Base-by-base conservation (phyloP, 306 rosid genomes). In the Luffa aegyptiaca region DNA sequence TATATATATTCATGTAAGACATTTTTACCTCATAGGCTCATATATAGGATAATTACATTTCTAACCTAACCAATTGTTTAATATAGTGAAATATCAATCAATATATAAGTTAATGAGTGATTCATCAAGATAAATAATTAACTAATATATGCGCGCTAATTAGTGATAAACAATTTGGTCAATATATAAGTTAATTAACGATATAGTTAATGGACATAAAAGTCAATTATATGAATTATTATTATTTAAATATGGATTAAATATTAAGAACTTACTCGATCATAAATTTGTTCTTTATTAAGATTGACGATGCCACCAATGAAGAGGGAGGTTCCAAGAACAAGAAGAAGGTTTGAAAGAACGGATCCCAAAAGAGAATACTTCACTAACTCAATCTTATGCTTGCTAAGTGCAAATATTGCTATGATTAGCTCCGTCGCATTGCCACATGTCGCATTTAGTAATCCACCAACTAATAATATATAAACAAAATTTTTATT, bases 361-460 rank as follows among this genome's bases (percentile, higher is more conserved):
- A 95, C 37, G 8, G 98, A 95, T 51, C 97, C 98, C 82, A 95
- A 66, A 8, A 95, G 98, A 66, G 98, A 92, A 78, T 88, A 91
- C 86, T 95, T 95, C 42, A 95, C 97, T 73, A 95, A 89, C 8
- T 80, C 90, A 78, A 95, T 78, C 80, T 95, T 90, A 53, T 59
- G 49, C 17, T 53, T 80, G 16, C 73, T 56, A 2, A 93, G 96
- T 31, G 99, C 99, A 73, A 95, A 85, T 51, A 91, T 82, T 48
- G 99, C 97, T 79, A 95, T 91, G 0, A 95, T 84, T 13, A 95
- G 90, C 85, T 95, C 99, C 53, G 97, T 92, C 16, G 88, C 90
- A 82, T 95, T 95, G 56, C 99, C 97, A 88, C 95, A 95, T 53
- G 99, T 92, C 2, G 99, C 97, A 82, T 93, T 95, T 8, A 95